Percentiles rank a stretch among this genome's conserved stretches.
Conservation (phyloP, 331 rosid genomes). For the Ulmus americana region DNA sequence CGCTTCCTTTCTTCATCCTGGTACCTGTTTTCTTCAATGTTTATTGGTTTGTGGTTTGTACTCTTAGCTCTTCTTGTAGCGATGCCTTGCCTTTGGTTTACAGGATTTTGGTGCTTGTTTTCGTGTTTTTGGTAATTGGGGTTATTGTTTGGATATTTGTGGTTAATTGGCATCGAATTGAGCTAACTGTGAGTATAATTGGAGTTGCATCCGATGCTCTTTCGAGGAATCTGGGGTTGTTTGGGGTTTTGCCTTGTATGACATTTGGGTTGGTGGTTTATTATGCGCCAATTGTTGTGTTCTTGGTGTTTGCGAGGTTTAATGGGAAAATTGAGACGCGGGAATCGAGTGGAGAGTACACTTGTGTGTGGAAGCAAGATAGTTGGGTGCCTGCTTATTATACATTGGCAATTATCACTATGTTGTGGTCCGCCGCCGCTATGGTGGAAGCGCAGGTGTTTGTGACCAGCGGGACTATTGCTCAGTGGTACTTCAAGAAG, state of each 20-base stretch:
- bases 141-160: conserved; percentile 71
- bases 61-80: conserved; percentile 51
- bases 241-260: conserved; percentile 57
- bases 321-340: conserved; percentile 54
- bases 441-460: conserved; percentile 77
- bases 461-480: conserved; percentile 83
- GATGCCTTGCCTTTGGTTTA: conserved; percentile 51
- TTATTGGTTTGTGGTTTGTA: conserved; percentile 86
- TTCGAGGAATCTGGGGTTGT: conserved; percentile 55
- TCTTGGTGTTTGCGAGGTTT: conserved; percentile 64
- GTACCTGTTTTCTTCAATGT: conserved; percentile 68
- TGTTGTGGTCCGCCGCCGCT: conserved; percentile 73
- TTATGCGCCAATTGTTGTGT: conserved; percentile 66
- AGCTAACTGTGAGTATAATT: conserved; percentile 66
- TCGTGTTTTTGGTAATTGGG: conserved; percentile 54
- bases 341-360: conserved; percentile 33
- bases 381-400: conserved; percentile 85
- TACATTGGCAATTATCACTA: conserved; percentile 74
- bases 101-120: conserved; percentile 52
- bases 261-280: conserved; percentile 47
- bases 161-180: conserved; percentile 71
- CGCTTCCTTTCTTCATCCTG: conserved; percentile 55
- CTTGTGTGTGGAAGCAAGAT: conserved; percentile 81
- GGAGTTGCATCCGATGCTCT: conserved; percentile 72
- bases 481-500: conserved; percentile 82